Evolutionary conservation across 176 grass and related monocot species (phyloP), one percentile per base, ranked within the genome.

Genomic region (Themeda triandra): DNA sequence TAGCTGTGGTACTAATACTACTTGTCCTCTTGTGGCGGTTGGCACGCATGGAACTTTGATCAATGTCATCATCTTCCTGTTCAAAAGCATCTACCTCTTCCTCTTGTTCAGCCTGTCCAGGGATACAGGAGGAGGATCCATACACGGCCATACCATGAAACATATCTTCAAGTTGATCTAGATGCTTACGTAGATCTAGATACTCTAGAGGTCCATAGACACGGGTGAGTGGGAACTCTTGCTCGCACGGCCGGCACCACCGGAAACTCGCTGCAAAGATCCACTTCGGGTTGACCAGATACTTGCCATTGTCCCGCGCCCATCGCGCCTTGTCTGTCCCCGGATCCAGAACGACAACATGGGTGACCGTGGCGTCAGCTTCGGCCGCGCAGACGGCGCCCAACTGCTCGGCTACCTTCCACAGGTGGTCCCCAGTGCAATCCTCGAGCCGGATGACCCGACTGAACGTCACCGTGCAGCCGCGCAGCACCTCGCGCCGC

Each of bases 231-330:
- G n/a, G 29, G 69, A 90, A 94, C 35, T 69, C 63, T 6, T 73
- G 49, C 74, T 94, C 92, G 66, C 66, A 45, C 6, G 25, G 90
- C 12, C 90, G 65, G 35, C 69, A 46, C 93, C 93, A 95, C 29
- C 85, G 65, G 88, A 86, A 88, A 45, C 68, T 86, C 6, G 88
- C 86, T 17, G 48, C 83, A 59, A 80, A 81, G 44, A 94, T 86
- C 88, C 92, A 94, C 5, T 81, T 10, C 6, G 68, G 63, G 13
- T 1, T 78, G n/a, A 95, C 88, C 21, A 95, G 85, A 46, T 86
- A 95, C 80, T 87, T 90, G 64, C 71, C 18, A 59, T 94, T 86
- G 17, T 77, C 42, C 35, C 69, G 24, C 1, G 92, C 86, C 92
- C 92, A 94, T 8, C 14, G 86, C 48, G 48, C 83, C 56, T 91